These are phyloP conservation scores for Canna indica DNA, from an alignment of 176 grass and related monocot genomes.

Conservation along the genomic window DNA sequence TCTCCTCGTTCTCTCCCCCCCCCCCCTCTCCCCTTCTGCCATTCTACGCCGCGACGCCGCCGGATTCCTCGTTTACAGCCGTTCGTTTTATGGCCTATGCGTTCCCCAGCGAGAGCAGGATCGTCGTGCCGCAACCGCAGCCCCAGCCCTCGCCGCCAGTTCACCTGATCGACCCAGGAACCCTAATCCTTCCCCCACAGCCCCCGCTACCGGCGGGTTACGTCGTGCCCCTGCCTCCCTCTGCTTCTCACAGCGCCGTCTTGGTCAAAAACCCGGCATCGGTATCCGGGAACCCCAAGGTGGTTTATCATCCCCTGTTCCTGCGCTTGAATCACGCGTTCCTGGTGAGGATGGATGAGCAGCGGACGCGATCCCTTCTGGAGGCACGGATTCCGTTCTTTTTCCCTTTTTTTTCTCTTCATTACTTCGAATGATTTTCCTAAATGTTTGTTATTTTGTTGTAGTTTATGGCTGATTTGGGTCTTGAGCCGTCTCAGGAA, in stretches of 20 bases:
- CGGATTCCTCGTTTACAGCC: background rate
- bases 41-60: background rate
- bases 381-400: conserved; percentile 8
- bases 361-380: conserved; percentile 42
- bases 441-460: background rate
- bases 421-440: conserved; percentile 12
- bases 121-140: conserved; percentile 19
- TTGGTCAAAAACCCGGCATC: conserved; percentile 7
- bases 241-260: background rate
- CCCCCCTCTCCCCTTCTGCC: too few relatives aligned
- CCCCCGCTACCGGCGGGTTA: conserved; percentile 20
- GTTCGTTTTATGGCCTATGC: conserved; percentile 29
- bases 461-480: conserved; percentile 38
- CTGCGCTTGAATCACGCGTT: conserved; percentile 11
- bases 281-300: background rate
- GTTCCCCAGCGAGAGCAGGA: conserved; percentile 6
- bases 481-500: conserved; percentile 35
- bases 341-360: conserved; percentile 28
- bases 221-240: background rate
- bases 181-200: conserved; percentile 32
- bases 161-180: conserved; percentile 20
- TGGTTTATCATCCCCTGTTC: conserved; percentile 18
- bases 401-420: background rate
- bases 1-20: background rate
- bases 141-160: background rate